Evolutionary conservation across 768 basidiomycete species (phyloP).

Genomic region (Serendipita indica): DNA sequence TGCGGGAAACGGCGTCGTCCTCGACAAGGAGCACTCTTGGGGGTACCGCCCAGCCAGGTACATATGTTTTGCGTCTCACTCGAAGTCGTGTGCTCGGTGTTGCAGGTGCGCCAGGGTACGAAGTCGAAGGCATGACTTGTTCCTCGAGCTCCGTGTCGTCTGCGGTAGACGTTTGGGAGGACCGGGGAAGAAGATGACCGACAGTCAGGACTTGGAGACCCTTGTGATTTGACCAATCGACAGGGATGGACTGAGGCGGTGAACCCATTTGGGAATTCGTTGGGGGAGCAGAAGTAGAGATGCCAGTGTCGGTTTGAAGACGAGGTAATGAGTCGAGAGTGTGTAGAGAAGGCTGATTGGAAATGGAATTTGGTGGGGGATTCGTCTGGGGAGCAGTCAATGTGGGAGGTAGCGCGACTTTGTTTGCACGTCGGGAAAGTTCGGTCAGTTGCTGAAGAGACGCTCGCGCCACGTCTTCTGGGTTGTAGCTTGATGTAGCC

Average conservation of each 20-base stretch:
- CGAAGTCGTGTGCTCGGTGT: constrained; percentile 25
- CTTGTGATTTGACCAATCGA: constrained; percentile 29
- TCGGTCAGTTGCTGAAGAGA: constrained; percentile 68
- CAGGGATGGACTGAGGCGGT: background rate
- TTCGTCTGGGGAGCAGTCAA: constrained; percentile 12
- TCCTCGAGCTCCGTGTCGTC: constrained; percentile 19
- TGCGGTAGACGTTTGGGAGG: constrained; percentile 26
- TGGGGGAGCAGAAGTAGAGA: background rate
- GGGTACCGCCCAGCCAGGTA: constrained; percentile 82
- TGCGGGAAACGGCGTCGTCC: constrained; percentile 84
- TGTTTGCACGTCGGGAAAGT: constrained; percentile 46
- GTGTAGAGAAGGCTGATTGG: background rate
- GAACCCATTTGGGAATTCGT: background rate
- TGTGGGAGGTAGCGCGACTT: constrained; percentile 11
- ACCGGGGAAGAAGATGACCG: constrained; percentile 55
- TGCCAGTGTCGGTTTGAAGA: background rate
- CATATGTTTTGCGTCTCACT: constrained; percentile 62
- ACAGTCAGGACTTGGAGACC: constrained; percentile 70
- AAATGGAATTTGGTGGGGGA: background rate
- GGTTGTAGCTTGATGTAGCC: constrained; percentile 28
- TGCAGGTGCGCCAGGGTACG: background rate
- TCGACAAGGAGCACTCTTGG: constrained; percentile 88
- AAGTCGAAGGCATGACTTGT: constrained; percentile 9
- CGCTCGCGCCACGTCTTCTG: constrained; percentile 48
- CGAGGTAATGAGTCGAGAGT: background rate